Conservation (phyloP, 2,329 filamentous ascomycete genomes). For the Sarocladium brachiariae region DNA sequence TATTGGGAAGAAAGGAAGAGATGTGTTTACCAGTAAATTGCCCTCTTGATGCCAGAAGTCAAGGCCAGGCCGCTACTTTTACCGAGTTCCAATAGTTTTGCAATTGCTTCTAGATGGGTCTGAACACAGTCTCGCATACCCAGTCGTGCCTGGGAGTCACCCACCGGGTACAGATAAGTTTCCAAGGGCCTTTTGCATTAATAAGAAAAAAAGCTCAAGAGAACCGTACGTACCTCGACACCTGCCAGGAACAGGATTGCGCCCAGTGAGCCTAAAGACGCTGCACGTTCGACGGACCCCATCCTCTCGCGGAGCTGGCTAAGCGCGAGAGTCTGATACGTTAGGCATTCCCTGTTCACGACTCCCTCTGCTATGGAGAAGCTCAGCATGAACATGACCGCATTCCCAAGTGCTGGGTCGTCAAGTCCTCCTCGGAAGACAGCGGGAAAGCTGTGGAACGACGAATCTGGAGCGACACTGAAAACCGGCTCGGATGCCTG, state of each 20-base stretch:
- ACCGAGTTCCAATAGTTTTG: conserved; percentile 27
- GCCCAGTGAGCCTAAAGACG: conserved; percentile 31
- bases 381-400: conserved; percentile 29
- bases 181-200: too few species aligned
- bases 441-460: conserved; percentile 28
- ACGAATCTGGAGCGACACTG: conserved; percentile 28
- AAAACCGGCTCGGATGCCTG: conserved; percentile 28
- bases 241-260: conserved; percentile 35
- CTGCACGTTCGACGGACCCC: conserved; percentile 17
- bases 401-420: conserved; percentile 27
- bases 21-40: conserved; percentile 38
- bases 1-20: too few species aligned
- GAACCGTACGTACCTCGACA: conserved; percentile 27
- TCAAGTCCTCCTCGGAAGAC: conserved; percentile 11
- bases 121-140: conserved; percentile 30
- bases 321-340: conserved; percentile 27
- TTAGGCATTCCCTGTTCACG: conserved; percentile 26
- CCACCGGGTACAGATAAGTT: too few species aligned
- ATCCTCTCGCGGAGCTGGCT: conserved; percentile 28
- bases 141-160: conserved; percentile 33
- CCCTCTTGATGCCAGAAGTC: conserved; percentile 34
- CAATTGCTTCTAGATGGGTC: conserved; percentile 34
- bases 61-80: conserved; percentile 21
- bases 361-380: conserved; percentile 16
- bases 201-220: too few species aligned